Conservation (phyloP, 306 rosid species). For the barrel medic (Medicago truncatula) region DNA sequence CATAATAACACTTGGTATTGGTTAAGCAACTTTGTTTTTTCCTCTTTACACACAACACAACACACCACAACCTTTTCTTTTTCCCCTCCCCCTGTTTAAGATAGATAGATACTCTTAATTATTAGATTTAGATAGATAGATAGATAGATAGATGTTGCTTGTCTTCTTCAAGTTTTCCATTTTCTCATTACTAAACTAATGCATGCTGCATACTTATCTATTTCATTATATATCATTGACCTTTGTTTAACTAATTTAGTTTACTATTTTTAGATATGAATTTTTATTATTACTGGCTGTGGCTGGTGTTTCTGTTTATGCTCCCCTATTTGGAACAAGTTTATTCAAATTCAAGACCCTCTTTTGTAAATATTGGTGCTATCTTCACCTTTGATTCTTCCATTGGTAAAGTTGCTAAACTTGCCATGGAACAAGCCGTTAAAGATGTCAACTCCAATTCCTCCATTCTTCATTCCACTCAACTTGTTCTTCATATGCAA, state of each 20-base stretch:
- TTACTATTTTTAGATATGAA: background rate
- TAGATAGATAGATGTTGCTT: background rate
- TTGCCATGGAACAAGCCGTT: conserved; percentile 84
- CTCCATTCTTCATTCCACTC: conserved; percentile 62
- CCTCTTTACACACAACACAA: too few species aligned
- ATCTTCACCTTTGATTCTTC: conserved; percentile 72
- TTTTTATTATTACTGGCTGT: background rate
- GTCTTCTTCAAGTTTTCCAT: conserved; percentile 2
- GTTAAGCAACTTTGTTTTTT: background rate
- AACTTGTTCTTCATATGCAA: conserved; percentile 54
- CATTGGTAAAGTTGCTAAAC: conserved; percentile 79
- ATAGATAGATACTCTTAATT: too few species aligned
- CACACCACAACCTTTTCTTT: background rate
- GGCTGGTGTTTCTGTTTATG: background rate
- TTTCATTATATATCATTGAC: background rate
- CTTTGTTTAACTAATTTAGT: background rate
- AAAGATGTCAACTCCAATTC: conserved; percentile 79
- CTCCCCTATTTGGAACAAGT: background rate
- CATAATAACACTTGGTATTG: background rate
- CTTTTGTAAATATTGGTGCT: conserved; percentile 73
- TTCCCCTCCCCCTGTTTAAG: background rate
- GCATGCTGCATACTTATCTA: background rate
- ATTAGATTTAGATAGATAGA: too few species aligned
- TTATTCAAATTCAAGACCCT: conserved; percentile 54
- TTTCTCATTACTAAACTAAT: background rate